Evolutionary conservation across 2,329 filamentous ascomycete species (phyloP).

Genomic region (Apiospora marii): DNA sequence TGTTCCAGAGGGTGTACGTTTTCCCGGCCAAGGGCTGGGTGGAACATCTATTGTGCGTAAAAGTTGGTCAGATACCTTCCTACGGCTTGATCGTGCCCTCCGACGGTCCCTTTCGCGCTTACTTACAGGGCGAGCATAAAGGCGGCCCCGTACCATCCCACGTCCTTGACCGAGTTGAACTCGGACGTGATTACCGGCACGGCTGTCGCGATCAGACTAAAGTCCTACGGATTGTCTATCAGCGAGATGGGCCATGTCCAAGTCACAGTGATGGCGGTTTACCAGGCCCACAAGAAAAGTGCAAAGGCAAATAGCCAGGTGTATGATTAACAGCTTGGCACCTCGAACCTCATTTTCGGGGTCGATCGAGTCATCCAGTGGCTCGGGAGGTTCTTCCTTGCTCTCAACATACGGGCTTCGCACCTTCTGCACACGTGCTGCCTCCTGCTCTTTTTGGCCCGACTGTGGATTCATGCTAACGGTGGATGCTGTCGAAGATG

Average conservation of each 20-base stretch:
- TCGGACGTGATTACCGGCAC: neutral
- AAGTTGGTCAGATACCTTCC: no score
- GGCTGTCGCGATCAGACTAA: constrained; percentile 15
- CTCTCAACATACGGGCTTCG: no score
- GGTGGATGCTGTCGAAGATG: no score
- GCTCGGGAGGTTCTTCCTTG: neutral
- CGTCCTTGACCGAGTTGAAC: neutral
- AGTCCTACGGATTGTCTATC: neutral
- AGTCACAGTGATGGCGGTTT: neutral
- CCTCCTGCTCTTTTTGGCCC: no score
- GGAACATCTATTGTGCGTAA: neutral
- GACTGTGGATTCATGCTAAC: no score
- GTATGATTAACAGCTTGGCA: neutral
- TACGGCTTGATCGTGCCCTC: no score
- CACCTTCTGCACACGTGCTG: no score
- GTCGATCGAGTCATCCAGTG: neutral
- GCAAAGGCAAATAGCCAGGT: neutral
- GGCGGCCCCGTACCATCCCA: neutral
- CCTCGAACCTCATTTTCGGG: neutral
- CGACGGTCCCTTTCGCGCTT: no score
- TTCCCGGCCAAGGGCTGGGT: constrained; percentile 13
- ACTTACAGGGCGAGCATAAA: neutral
- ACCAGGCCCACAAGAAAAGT: neutral
- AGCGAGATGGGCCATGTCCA: no score
- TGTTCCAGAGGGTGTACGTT: neutral